Evolutionary conservation across 225 moss, liverwort and hornwort genomes (phyloP), one percentile per base, ranked within the genome.

Genomic region (Physcomitrium patens): DNA sequence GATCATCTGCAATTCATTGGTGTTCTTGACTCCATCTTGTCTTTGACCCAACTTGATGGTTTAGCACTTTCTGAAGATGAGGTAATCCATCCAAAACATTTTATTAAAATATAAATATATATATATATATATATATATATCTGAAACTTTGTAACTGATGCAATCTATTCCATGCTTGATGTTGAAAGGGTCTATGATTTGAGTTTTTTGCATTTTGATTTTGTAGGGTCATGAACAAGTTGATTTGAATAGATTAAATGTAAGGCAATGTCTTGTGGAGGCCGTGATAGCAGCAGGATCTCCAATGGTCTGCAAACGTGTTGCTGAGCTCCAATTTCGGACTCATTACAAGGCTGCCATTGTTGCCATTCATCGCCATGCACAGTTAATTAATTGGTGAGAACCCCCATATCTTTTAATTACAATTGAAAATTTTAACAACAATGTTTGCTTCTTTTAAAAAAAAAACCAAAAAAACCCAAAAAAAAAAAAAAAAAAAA

Each of bases 361-460:
- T 70, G 91, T 87, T 58, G 96, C 91, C 2, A 80, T 97, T 12
- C 96, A 97, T 78, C 94, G 96, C 10, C 89, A 94, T 76, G 91
- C 82, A 44, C 83, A 22, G 58, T 82, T 89, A 8, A 80, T 97
- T 48, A 82, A 72, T 56, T 94, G 93, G 96, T 96, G 59, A 16
- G 10, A 37, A 4, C 31, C 31, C 31, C 7, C 7, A 7, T 37
- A 4, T 37, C 31, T 37, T 4, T 37, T 4, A 2, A 4, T 37
- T 37, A 7, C 2, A 1, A 37, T 37, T 37, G 31, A 37, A 4
- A 37, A 37, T n/a, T n/a, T n/a, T n/a, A n/a, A n/a, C n/a, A n/a
- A n/a, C n/a, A n/a, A n/a, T n/a, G n/a, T n/a, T n/a, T n/a, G n/a
- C n/a, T n/a, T n/a, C n/a, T n/a, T n/a, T n/a, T n/a, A n/a, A n/a